Conservation (phyloP, 345 rosid species). For the Lepidium sativum region DNA sequence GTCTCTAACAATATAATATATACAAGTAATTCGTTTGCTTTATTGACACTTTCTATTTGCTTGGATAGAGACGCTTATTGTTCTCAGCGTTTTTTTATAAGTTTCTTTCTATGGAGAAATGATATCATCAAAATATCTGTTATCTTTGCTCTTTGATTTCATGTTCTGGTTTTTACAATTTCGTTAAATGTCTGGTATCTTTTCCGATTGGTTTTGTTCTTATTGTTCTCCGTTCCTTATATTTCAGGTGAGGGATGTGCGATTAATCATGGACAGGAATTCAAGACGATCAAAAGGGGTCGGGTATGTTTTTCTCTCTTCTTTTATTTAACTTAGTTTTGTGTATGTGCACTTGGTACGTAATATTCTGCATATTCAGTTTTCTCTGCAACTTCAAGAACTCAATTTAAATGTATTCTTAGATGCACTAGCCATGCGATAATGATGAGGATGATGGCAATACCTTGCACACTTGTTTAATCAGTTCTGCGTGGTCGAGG, state of each 20-base stretch:
- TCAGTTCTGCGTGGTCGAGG: constrained; percentile 88
- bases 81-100: neutral
- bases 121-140: neutral
- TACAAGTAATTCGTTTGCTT: neutral
- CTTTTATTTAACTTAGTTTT: constrained; percentile 5
- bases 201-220: neutral
- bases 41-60: neutral
- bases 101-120: neutral
- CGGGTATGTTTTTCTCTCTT: constrained; percentile 56
- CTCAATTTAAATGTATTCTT: constrained; percentile 85
- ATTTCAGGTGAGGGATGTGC: constrained; percentile 90
- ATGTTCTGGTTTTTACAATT: neutral
- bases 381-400: constrained; percentile 44
- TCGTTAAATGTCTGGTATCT: neutral
- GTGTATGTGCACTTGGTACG: constrained; percentile 35
- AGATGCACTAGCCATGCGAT: constrained; percentile 97
- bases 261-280: constrained; percentile 95
- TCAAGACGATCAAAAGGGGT: constrained; percentile 95
- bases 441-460: constrained; percentile 94
- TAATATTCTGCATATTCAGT: constrained; percentile 35
- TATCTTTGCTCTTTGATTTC: neutral
- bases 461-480: constrained; percentile 92
- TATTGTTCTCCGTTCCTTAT: constrained; percentile 2
- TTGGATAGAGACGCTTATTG: neutral
- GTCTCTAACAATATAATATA: neutral